Evolutionary conservation across 2,329 filamentous ascomycete species (phyloP).

Genomic region (Didymella lethalis): DNA sequence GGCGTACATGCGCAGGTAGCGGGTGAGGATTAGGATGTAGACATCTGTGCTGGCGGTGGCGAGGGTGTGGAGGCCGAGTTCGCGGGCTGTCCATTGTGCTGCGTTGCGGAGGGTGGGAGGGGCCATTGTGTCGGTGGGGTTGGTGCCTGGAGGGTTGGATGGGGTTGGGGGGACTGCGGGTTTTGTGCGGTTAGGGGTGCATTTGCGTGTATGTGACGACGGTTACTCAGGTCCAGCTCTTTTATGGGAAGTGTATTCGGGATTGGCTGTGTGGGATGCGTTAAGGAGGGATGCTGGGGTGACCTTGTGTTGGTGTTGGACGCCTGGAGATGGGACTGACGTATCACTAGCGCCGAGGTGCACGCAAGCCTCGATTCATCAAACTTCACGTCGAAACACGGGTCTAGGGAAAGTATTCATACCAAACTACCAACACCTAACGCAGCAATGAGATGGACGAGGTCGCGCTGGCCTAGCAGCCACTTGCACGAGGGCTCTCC

Average conservation of each 20-base stretch:
- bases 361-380: not conserved
- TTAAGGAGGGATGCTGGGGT: conserved; percentile 1
- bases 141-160: not conserved
- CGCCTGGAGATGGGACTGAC: conserved; percentile 15
- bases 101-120: not conserved
- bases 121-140: not conserved
- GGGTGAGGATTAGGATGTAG: conserved; percentile 47
- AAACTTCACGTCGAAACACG: not conserved
- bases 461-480: conserved; percentile 13
- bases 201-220: not conserved
- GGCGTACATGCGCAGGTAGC: conserved; percentile 49
- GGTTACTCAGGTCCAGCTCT: not conserved
- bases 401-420: conserved; percentile 9
- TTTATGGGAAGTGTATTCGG: not conserved
- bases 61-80: conserved; percentile 44
- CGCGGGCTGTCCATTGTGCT: conserved; percentile 14
- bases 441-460: conserved; percentile 10
- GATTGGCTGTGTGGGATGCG: not conserved
- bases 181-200: not conserved
- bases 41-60: conserved; percentile 38
- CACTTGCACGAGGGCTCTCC: not conserved
- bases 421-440: conserved; percentile 22
- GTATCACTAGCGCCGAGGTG: not conserved
- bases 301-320: conserved; percentile 22
- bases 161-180: too few relatives aligned